A percentile compares a stretch with the other conserved stretches of the same genome.
These are phyloP conservation scores for Hymenoscyphus fraxineus DNA, from an alignment of 2,329 filamentous ascomycete species.

Conservation along the genomic window DNA sequence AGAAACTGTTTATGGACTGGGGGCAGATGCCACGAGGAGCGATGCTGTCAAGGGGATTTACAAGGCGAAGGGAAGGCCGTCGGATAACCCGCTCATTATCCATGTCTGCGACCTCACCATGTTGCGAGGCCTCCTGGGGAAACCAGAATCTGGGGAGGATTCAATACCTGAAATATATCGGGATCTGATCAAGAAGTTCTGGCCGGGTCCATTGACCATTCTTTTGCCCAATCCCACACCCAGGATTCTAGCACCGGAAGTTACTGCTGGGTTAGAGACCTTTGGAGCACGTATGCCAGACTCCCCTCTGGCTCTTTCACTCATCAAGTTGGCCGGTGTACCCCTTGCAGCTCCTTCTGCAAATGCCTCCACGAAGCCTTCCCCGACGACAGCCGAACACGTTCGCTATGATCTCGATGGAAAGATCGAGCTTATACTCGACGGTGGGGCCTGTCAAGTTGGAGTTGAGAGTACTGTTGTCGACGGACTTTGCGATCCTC, in stretches of 20 bases:
- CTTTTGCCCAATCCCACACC: constrained; percentile 71
- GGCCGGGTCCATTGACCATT: constrained; percentile 92
- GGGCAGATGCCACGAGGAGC: constrained; percentile 89
- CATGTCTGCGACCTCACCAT: constrained; percentile 71
- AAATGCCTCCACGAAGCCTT: constrained; percentile 90
- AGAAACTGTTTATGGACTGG: constrained; percentile 94
- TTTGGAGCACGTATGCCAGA: constrained; percentile 91
- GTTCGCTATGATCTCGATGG: constrained; percentile 81
- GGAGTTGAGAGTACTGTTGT: constrained; percentile 97
- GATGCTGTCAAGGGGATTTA: constrained; percentile 88
- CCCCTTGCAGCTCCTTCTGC: constrained; percentile 90
- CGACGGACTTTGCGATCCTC: constrained; percentile 78
- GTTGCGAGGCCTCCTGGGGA: constrained; percentile 26
- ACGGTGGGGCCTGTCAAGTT: constrained; percentile 81
- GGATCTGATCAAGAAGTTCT: constrained; percentile 76
- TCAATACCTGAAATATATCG: constrained; percentile 51
- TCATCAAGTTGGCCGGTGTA: constrained; percentile 74
- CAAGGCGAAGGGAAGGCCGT: constrained; percentile 80
- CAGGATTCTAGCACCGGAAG: constrained; percentile 78
- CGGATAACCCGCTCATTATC: constrained; percentile 93
- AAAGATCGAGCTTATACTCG: constrained; percentile 79
- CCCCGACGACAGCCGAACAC: constrained; percentile 85
- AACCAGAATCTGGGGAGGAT: constrained; percentile 29
- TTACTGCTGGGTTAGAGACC: constrained; percentile 78
- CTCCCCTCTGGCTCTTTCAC: constrained; percentile 75